Evolutionary conservation across 2,329 filamentous ascomycete species (phyloP).

Genomic region (Pseudonectria buxi): DNA sequence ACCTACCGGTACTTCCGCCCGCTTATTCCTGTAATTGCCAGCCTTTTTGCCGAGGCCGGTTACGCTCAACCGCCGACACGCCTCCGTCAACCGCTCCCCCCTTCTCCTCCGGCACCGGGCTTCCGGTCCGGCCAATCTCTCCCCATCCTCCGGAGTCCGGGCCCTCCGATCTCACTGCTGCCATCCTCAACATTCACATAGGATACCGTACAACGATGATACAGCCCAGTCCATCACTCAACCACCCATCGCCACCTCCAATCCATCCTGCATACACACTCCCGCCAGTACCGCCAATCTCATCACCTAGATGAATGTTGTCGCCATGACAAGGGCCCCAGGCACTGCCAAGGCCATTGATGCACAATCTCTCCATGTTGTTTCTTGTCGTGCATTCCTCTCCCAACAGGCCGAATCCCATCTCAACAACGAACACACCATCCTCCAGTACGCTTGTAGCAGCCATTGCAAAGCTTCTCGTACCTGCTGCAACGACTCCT

Average conservation of each 20-base stretch:
- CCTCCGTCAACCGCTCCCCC: too few relatives aligned
- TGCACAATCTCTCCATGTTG: constrained; percentile 18
- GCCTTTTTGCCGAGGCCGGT: too few relatives aligned
- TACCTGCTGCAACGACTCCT: constrained; percentile 6
- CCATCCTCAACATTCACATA: constrained; percentile 1
- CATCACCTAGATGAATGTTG: constrained; percentile 21
- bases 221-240: too few relatives aligned
- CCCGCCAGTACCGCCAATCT: constrained; percentile 15
- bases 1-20: too few relatives aligned
- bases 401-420: constrained; percentile 29
- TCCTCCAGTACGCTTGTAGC: constrained; percentile 27
- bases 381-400: constrained; percentile 15
- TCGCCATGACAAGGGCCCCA: constrained; percentile 16
- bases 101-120: too few relatives aligned
- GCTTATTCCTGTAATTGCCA: too few relatives aligned
- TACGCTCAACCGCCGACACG: too few relatives aligned
- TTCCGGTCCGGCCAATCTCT: too few relatives aligned
- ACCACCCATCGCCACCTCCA: constrained; percentile 10
- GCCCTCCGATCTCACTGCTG: too few relatives aligned
- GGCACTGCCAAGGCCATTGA: constrained; percentile 23
- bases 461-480: constrained; percentile 7
- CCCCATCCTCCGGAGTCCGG: too few relatives aligned
- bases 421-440: constrained; percentile 34
- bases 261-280: constrained; percentile 10
- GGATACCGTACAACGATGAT: background rate